These are phyloP conservation scores for Thymus mandschuricus DNA, from an alignment of 257 asterid genomes.

Conservation along the genomic window DNA sequence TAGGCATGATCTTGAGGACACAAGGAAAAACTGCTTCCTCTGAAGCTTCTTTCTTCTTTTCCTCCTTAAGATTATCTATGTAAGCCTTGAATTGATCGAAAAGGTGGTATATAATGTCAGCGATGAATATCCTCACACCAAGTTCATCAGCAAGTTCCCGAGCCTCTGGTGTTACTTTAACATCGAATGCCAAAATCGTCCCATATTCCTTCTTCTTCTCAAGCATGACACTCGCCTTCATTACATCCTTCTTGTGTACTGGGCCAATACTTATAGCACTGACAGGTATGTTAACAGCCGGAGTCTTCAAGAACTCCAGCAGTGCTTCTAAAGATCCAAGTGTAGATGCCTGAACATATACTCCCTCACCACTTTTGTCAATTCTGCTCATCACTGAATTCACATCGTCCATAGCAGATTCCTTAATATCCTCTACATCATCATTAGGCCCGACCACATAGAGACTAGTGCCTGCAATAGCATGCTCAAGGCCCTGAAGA, in stretches of 20 bases:
- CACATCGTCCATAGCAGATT: slow-evolving; percentile 94
- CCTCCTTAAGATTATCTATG: slow-evolving; percentile 92
- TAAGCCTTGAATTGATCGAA: slow-evolving; percentile 97
- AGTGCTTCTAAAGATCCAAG: slow-evolving; percentile 97
- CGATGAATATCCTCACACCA: slow-evolving; percentile 82
- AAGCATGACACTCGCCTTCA: slow-evolving; percentile 99
- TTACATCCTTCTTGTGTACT: slow-evolving; percentile 90
- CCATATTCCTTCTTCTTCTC: slow-evolving; percentile 95
- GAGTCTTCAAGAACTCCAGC: slow-evolving; percentile 90
- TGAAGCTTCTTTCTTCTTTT: slow-evolving; percentile 85
- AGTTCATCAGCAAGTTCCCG: slow-evolving; percentile 89
- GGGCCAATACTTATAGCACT: slow-evolving; percentile 98
- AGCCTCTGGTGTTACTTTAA: slow-evolving; percentile 89
- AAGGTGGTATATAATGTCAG: slow-evolving; percentile 89
- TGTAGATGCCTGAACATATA: slow-evolving; percentile 96
- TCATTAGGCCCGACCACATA: slow-evolving; percentile 89
- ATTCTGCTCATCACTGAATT: slow-evolving; percentile 91
- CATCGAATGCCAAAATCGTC: slow-evolving; percentile 93
- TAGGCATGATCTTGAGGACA: slow-evolving; percentile 85
- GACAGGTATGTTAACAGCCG: slow-evolving; percentile 89
- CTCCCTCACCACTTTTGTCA: slow-evolving; percentile 93
- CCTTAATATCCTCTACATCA: slow-evolving; percentile 76
- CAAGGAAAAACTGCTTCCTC: slow-evolving; percentile 98
- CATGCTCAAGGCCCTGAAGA: slow-evolving; percentile 93
- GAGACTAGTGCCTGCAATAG: slow-evolving; percentile 94